Evolutionary conservation across 2,329 filamentous ascomycete species (phyloP), one percentile per base, ranked within the genome.

Genomic region (Paramyrothecium roridum): DNA sequence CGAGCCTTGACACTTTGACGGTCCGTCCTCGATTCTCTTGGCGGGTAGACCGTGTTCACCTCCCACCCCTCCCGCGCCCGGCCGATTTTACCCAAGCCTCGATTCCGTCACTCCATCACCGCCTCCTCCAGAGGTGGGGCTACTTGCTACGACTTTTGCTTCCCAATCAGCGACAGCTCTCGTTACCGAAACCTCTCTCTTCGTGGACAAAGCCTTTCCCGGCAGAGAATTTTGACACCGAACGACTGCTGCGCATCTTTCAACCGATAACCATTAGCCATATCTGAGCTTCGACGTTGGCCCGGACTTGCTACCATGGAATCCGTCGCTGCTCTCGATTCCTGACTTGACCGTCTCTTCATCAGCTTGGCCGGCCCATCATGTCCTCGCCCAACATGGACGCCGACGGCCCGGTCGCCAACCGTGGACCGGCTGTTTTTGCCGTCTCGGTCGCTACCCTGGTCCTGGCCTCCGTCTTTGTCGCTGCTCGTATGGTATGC

Each of bases 401-500:
- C 57, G 62, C 62, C 54, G 55, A 61, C 63, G 63, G 63, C 57
- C 63, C 65, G 51, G 62, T 77, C 50, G 74, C 76, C 47, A 75
- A 84, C 68, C 80, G 83, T 43, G 82, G 83, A 21, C 80, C 81
- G 54, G 75, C 79, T 40, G 87, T 91, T 52, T 84, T 92, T 65
- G 82, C 83, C 62, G 88, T 91, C 59, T 88, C 87, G n/a, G 81
- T 83, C 8, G 76, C 81, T 20, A 90, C 88, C 52, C 80, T 93
- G 58, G 80, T 81, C 21, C 70, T 93, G 52, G 85, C 90, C 52
- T 88, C 88, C 43, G 66, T 89, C 54, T 93, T 96, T 67, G 90
- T 96, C 62, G 78, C 79, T 46, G 81, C 90, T 37, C 86, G 93
- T 54, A 78, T 96, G 61, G 74, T 90, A 46, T 91, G 89, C 57